Evolutionary conservation across 176 grass and related monocot species (phyloP), one percentile per base, ranked within the genome.

Genomic region (Echinochloa phyllopogon): DNA sequence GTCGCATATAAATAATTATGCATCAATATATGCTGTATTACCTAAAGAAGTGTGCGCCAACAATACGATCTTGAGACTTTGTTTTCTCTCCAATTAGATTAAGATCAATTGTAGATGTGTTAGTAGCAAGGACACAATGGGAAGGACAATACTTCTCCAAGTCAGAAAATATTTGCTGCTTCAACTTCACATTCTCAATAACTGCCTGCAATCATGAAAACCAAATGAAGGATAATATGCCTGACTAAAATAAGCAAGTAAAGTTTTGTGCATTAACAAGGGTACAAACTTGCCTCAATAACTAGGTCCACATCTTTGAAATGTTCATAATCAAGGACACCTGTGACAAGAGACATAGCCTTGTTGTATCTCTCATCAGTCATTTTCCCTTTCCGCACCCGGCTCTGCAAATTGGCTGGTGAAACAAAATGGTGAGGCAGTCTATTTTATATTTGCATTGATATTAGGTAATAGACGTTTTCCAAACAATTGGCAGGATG

Each of bases 1-100:
- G 56, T 29, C 13, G 20, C 44, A 76, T 36, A 40, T 66, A 77
- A 65, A 70, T 33, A 64, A 52, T 3, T 4, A 65, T 70, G 23
- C 42, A 86, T 82, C 44, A 71, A 76, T 24, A 33, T 43, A 82
- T 6, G 1, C 63, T 80, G 55, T 52, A 47, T 91, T 88, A 98
- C 95, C 95, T 95, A 67, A 98, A 98, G 93, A 98, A 98, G 85
- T 98, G 96, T 76, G 93, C 93, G 38, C 93, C 96, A 8, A 87
- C 90, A 65, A 98, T 95, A 77, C 91, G 89, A 56, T 91, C 91
- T 59, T 94, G 87, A 43, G 96, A 92, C 52, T 80, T 92, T 38
- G 93, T 98, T 82, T 83, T 95, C 79, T 92, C 93, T 64, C 96
- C 93, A 68, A 98, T 94, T 62, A 98, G 85, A 84, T 94, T 94